A percentile compares a stretch with the other conserved stretches of the same genome.
Evolutionary conservation across 192 early-diverging fungal species (phyloP).

Genomic region (Allomyces macrogynus): DNA sequence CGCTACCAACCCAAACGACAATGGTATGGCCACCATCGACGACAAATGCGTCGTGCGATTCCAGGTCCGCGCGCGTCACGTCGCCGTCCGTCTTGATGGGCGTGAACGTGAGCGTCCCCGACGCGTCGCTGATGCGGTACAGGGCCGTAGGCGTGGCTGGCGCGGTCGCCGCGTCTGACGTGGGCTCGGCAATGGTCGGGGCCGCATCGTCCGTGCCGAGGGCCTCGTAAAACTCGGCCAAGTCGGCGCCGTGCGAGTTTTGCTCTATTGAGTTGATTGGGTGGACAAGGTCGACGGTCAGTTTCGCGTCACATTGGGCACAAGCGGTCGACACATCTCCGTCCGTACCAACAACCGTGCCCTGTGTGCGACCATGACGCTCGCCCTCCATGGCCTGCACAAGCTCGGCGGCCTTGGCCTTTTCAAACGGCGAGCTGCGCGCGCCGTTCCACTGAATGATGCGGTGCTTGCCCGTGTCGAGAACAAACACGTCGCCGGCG

Average conservation of each 20-base stretch:
- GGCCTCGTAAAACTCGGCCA: not conserved
- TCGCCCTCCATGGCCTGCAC: constrained; percentile 34
- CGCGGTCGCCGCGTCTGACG: constrained; percentile 4
- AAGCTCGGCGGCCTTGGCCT: constrained; percentile 46
- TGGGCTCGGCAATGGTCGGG: constrained; percentile 5
- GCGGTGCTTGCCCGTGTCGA: constrained; percentile 37
- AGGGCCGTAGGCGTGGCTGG: not conserved
- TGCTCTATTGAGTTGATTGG: constrained; percentile 25
- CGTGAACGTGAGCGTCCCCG: constrained; percentile 20
- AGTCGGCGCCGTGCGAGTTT: constrained; percentile 7
- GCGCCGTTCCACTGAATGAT: constrained; percentile 52
- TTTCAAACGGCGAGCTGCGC: constrained; percentile 38
- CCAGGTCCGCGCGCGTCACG: constrained; percentile 20
- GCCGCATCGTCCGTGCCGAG: constrained; percentile 8
- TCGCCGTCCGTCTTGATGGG: constrained; percentile 23
- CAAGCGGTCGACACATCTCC: not conserved
- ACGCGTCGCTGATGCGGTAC: constrained; percentile 13
- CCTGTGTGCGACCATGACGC: constrained; percentile 29
- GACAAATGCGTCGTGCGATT: constrained; percentile 44
- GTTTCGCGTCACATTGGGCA: not conserved
- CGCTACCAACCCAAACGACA: constrained; percentile 36
- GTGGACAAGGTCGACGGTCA: constrained; percentile 1
- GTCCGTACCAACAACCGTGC: constrained; percentile 38
- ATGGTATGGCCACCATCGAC: constrained; percentile 37
- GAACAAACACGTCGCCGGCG: constrained; percentile 52